Evolutionary conservation across 1,284 basidiomycete genomes (phyloP), one percentile per base, ranked within the genome.

Genomic region (Ceratorhiza oryzae-sativae): DNA sequence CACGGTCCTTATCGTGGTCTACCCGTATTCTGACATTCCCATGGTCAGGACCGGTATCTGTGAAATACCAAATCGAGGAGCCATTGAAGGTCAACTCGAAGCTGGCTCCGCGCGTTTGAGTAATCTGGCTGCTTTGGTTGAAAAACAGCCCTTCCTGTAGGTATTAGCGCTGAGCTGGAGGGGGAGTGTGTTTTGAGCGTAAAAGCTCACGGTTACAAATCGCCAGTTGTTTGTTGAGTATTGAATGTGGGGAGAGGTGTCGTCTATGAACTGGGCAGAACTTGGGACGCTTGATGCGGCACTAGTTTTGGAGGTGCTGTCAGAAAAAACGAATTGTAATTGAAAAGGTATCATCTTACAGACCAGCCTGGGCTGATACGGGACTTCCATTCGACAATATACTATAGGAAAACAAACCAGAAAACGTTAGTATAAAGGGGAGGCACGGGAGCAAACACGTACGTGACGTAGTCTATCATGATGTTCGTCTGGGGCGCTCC

Each of bases 381-480:
- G 36, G 42, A 18, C 41, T 27, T 18, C 59, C 59, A 30, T 36
- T 46, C 8, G 59, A 45, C 23, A 45, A 45, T 12, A 61, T 6
- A 42, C 59, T 61, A n/a, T 25, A 3, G 2, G 9, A 56, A 1
- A n/a, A 15, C n/a, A n/a, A 4, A 56, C 20, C 36, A 32, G 42
- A 45, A 13, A 23, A 10, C n/a, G 25, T 61, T 18, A 61, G 23
- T 15, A 10, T 18, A 42, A 9, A 18, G 3, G 15, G 1, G 2
- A 18, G 4, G 27, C 8, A n/a, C 27, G 34, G n/a, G n/a, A n/a
- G 25, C 27, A 15, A 8, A 5, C 3, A 45, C 65, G 27, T 58
- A 70, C 65, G 36, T 23, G 23, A 70, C 41, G 46, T 70, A 70
- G 53, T 70, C 65, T 12, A 70, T 58, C 65, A 70, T 70, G 41